Conservation (phyloP, 441 rosid species). For the Jatropha multifida region DNA sequence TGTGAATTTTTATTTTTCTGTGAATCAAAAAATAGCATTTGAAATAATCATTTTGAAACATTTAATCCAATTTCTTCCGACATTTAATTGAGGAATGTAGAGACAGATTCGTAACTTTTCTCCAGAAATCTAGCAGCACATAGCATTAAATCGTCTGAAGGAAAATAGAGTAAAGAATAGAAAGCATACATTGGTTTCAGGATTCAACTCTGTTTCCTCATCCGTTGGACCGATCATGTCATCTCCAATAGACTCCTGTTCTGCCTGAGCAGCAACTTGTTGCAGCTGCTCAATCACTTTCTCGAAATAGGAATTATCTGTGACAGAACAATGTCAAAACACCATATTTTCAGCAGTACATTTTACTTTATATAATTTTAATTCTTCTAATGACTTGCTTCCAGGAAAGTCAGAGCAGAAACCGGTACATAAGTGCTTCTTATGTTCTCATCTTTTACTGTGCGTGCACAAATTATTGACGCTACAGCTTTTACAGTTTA, state of each 20-base stretch:
- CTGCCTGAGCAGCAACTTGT: conserved; percentile 45
- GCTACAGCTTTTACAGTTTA: neutral
- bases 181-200: conserved; percentile 35
- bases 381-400: neutral
- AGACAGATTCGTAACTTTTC: neutral
- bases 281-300: conserved; percentile 62
- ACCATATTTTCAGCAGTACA: neutral
- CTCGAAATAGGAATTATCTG: conserved; percentile 65
- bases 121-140: neutral
- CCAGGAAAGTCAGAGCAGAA: neutral
- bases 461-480: neutral
- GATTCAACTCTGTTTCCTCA: conserved; percentile 32
- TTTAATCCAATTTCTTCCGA: neutral
- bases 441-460: neutral
- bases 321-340: conserved; percentile 14
- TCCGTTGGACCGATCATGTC: conserved; percentile 24
- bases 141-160: neutral
- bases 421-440: neutral
- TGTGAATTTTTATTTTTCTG: neutral
- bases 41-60: neutral
- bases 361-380: neutral
- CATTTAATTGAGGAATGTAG: neutral
- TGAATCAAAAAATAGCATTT: too few species aligned
- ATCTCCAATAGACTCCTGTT: conserved; percentile 33
- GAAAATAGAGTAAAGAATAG: neutral